phyloP scores from a whole-genome alignment of 2,329 filamentous ascomycete genomes.

The Arthrinium phaeospermum region DNA sequence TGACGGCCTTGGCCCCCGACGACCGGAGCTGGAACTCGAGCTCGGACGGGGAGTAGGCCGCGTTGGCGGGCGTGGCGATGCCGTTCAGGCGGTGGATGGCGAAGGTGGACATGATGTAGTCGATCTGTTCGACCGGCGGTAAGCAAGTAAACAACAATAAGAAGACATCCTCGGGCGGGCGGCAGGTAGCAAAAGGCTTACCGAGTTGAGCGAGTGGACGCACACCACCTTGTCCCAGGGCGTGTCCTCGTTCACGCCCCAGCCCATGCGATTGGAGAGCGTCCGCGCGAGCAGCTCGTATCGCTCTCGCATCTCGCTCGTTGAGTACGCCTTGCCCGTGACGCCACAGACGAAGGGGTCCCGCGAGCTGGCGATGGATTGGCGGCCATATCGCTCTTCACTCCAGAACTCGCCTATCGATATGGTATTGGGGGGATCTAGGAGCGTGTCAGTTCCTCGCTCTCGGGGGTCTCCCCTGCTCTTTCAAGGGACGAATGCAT shows the following conservation, averaged over 20 bases:
- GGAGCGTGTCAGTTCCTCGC: background rate
- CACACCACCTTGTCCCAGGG: slow-evolving; percentile 80
- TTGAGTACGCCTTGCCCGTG: slow-evolving; percentile 67
- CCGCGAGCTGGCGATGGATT: slow-evolving; percentile 62
- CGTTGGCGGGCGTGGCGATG: slow-evolving; percentile 72
- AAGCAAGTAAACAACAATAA: background rate
- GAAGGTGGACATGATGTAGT: slow-evolving; percentile 70
- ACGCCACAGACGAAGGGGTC: slow-evolving; percentile 77
- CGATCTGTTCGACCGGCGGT: slow-evolving; percentile 49
- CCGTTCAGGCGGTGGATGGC: slow-evolving; percentile 72
- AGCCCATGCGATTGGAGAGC: slow-evolving; percentile 70
- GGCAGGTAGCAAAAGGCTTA: slow-evolving; percentile 27
- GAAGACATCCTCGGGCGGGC: background rate
- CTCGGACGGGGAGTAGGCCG: slow-evolving; percentile 70
- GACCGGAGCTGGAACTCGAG: slow-evolving; percentile 71
- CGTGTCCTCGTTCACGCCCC: slow-evolving; percentile 70
- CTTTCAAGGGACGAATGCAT: background rate
- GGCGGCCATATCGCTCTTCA: slow-evolving; percentile 69
- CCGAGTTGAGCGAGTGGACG: slow-evolving; percentile 75
- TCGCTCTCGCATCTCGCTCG: slow-evolving; percentile 66
- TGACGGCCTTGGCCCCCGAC: slow-evolving; percentile 68
- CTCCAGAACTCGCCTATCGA: slow-evolving; percentile 74
- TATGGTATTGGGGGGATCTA: slow-evolving; percentile 64
- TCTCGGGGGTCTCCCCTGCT: no score
- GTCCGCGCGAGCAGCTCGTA: slow-evolving; percentile 69